phyloP scores from a whole-genome alignment of 805 yeast species.

The Isabelozyma rhagii region DNA sequence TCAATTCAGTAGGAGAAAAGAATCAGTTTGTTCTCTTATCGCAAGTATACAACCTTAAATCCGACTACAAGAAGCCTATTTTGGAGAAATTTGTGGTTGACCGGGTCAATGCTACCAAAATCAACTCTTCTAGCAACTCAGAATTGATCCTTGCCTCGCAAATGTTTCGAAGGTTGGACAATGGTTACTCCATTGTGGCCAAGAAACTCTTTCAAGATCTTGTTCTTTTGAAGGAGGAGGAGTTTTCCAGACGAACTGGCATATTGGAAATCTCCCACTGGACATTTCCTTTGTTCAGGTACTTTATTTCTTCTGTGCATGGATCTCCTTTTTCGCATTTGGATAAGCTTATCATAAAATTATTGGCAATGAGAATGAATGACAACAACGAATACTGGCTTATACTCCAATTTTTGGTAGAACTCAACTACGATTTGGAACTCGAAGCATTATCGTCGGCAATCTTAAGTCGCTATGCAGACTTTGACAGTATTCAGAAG shows the following conservation, averaged over 20 bases:
- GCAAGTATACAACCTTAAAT: background rate
- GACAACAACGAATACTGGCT: constrained; percentile 13
- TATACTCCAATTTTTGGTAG: constrained; percentile 20
- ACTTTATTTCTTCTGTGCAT: constrained; percentile 29
- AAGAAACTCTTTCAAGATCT: constrained; percentile 33
- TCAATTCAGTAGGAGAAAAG: background rate
- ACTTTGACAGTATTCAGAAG: constrained; percentile 8
- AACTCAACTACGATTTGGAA: constrained; percentile 22
- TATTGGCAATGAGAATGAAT: constrained; percentile 16
- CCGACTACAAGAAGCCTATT: background rate
- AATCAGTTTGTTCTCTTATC: background rate
- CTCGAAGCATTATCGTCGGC: constrained; percentile 14
- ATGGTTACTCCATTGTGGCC: constrained; percentile 23
- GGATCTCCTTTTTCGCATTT: constrained; percentile 31
- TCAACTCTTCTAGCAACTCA: constrained; percentile 1
- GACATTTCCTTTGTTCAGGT: constrained; percentile 28
- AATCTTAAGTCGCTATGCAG: constrained; percentile 10
- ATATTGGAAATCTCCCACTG: constrained; percentile 22
- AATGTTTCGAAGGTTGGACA: constrained; percentile 1
- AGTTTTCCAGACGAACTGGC: constrained; percentile 16
- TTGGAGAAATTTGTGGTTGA: constrained; percentile 2
- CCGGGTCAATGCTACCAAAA: background rate
- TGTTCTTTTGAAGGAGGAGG: constrained; percentile 21
- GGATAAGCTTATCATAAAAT: constrained; percentile 19
- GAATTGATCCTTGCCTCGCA: constrained; percentile 3